Conservation (phyloP, 2,329 filamentous ascomycete species). For the Pseudocercospora fuligena region DNA sequence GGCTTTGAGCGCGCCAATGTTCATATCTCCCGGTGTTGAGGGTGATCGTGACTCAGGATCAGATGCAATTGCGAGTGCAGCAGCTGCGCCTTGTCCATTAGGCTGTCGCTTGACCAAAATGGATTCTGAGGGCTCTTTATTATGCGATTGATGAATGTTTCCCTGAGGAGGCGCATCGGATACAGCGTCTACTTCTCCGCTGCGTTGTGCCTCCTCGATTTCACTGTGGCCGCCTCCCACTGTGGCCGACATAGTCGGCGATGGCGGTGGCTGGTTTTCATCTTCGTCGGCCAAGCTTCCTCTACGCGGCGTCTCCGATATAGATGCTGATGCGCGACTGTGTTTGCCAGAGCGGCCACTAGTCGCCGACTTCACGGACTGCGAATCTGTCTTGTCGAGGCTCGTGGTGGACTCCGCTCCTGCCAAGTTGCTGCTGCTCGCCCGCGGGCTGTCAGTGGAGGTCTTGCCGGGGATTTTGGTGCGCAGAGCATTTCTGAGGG, state of each 20-base stretch:
- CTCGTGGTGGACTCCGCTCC: constrained; percentile 55
- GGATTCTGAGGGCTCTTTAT: constrained; percentile 78
- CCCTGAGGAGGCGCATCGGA: constrained; percentile 86
- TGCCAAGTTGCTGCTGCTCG: constrained; percentile 66
- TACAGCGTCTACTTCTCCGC: constrained; percentile 90
- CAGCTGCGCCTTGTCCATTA: constrained; percentile 35
- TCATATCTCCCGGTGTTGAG: constrained; percentile 64
- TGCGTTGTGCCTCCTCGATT: constrained; percentile 78
- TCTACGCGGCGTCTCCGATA: constrained; percentile 44
- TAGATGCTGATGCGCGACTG: constrained; percentile 27
- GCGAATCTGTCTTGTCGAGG: constrained; percentile 72
- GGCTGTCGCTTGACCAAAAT: constrained; percentile 76
- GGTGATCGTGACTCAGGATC: constrained; percentile 30
- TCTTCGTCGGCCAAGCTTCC: constrained; percentile 35
- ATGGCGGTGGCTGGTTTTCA: constrained; percentile 68
- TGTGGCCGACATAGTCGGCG: constrained; percentile 78
- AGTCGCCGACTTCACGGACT: constrained; percentile 73
- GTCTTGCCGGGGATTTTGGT: constrained; percentile 83
- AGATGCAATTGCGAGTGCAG: constrained; percentile 28
- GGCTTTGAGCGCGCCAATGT: constrained; percentile 88
- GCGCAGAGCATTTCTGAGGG: constrained; percentile 77
- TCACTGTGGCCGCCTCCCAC: constrained; percentile 75
- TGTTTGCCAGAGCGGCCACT: constrained; percentile 53
- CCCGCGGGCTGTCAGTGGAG: constrained; percentile 76
- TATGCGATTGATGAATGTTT: constrained; percentile 56